These are phyloP conservation scores for Aspergillus piperis DNA, from an alignment of 2,329 filamentous ascomycete genomes.

Conservation along the genomic window DNA sequence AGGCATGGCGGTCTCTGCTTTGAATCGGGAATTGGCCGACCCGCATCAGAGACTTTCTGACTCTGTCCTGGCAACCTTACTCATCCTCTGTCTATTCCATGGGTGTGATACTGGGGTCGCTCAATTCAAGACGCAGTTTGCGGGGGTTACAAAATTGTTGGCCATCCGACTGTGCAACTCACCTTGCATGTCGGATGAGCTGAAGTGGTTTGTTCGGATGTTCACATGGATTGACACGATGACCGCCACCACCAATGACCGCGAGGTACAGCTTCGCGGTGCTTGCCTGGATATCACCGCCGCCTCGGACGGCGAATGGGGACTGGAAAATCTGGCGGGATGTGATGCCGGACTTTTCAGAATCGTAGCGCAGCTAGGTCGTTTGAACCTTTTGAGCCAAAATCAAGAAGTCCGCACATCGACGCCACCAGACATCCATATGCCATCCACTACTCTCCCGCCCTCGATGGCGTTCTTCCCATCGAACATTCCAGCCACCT, in stretches of 20 bases:
- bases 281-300: slow-evolving; percentile 64
- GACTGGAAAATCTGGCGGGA: slow-evolving; percentile 80
- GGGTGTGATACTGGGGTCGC: slow-evolving; percentile 92
- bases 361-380: slow-evolving; percentile 77
- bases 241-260: slow-evolving; percentile 86
- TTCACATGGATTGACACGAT: slow-evolving; percentile 96
- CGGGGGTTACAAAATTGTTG: slow-evolving; percentile 87
- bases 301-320: slow-evolving; percentile 67
- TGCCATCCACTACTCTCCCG: slow-evolving; percentile 32
- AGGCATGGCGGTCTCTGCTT: slow-evolving; percentile 74
- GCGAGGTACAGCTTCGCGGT: slow-evolving; percentile 75
- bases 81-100: slow-evolving; percentile 87
- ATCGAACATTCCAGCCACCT: slow-evolving; percentile 22
- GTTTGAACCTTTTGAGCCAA: slow-evolving; percentile 82
- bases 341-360: slow-evolving; percentile 87
- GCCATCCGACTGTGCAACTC: slow-evolving; percentile 68
- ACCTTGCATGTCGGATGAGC: slow-evolving; percentile 65
- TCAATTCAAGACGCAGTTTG: slow-evolving; percentile 90
- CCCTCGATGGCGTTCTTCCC: slow-evolving; percentile 36
- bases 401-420: slow-evolving; percentile 45
- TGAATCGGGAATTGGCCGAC: slow-evolving; percentile 83
- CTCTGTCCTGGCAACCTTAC: slow-evolving; percentile 80
- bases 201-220: slow-evolving; percentile 81
- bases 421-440: slow-evolving; percentile 14
- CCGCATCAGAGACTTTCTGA: slow-evolving; percentile 75